Percentiles rank a stretch among this genome's conserved stretches.
Conservation (phyloP, 768 basidiomycete genomes). For the Xerocomus potaroensis region DNA sequence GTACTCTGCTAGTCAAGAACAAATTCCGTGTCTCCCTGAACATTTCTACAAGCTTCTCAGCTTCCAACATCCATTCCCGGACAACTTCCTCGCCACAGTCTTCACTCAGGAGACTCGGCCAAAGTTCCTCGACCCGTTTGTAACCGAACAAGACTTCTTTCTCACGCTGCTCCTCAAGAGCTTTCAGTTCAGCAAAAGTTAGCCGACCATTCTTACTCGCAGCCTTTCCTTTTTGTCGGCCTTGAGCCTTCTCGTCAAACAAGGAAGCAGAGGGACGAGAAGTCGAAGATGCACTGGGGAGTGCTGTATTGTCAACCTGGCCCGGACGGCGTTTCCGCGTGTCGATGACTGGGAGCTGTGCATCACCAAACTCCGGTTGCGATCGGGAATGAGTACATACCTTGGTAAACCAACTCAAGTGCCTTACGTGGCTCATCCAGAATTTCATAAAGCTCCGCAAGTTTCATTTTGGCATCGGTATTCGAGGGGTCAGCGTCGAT, state of each 20-base stretch:
- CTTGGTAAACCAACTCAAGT: constrained; percentile 71
- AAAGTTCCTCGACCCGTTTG: constrained; percentile 55
- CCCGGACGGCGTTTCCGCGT: constrained; percentile 49
- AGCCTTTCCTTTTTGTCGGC: constrained; percentile 34
- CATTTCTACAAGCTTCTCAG: constrained; percentile 80
- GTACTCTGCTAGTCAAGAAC: constrained; percentile 72
- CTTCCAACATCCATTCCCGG: constrained; percentile 76
- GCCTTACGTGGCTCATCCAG: constrained; percentile 82
- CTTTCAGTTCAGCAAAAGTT: constrained; percentile 53
- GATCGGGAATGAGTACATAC: constrained; percentile 37
- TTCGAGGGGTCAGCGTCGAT: constrained; percentile 68
- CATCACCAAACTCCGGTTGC: constrained; percentile 46
- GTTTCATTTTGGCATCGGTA: constrained; percentile 83
- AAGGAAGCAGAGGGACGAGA: constrained; percentile 44
- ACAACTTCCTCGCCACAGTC: constrained; percentile 47
- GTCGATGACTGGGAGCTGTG: constrained; percentile 45
- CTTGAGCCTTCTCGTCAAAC: constrained; percentile 52
- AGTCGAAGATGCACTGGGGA: constrained; percentile 12
- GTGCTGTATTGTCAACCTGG: constrained; percentile 17
- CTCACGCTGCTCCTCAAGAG: constrained; percentile 64
- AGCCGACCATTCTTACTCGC: constrained; percentile 39
- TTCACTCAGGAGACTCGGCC: constrained; percentile 47
- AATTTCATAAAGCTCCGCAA: constrained; percentile 88
- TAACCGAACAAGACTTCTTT: constrained; percentile 59
- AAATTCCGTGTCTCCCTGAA: constrained; percentile 82